phyloP scores from a whole-genome alignment of 2,329 filamentous ascomycete genomes.

The Ophiostoma perfectum region DNA sequence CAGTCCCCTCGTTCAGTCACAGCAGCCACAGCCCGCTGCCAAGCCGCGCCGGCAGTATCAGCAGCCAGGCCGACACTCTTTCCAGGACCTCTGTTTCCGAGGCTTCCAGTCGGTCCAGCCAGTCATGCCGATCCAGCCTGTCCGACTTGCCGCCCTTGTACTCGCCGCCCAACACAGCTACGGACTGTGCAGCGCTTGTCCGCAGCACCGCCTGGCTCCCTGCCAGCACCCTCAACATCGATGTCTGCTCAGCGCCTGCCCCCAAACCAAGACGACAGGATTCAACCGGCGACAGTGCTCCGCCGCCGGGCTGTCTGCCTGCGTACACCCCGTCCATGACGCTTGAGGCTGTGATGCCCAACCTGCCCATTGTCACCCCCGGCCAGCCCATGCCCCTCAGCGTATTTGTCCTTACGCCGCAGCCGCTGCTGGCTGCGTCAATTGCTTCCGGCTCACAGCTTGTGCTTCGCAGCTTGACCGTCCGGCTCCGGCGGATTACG shows the following conservation, averaged over 20 bases:
- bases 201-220: constrained; percentile 15
- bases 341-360: constrained; percentile 14
- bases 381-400: not conserved
- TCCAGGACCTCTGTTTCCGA: not conserved
- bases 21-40: not conserved
- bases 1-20: not conserved
- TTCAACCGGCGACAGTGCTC: not conserved
- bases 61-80: not conserved
- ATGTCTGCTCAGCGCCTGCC: not conserved
- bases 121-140: not conserved
- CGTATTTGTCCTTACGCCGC: not conserved
- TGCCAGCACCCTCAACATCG: not conserved
- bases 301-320: constrained; percentile 3
- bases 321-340: constrained; percentile 15
- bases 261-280: not conserved
- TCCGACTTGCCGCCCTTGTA: not conserved
- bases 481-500: not conserved
- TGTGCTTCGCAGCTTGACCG: not conserved
- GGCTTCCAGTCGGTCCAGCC: not conserved
- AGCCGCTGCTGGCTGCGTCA: not conserved
- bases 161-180: not conserved
- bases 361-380: constrained; percentile 7
- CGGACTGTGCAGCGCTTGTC: not conserved
- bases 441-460: not conserved
- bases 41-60: not conserved